Conservation (phyloP, 2,329 filamentous ascomycete species). For the Septoria petroselini region DNA sequence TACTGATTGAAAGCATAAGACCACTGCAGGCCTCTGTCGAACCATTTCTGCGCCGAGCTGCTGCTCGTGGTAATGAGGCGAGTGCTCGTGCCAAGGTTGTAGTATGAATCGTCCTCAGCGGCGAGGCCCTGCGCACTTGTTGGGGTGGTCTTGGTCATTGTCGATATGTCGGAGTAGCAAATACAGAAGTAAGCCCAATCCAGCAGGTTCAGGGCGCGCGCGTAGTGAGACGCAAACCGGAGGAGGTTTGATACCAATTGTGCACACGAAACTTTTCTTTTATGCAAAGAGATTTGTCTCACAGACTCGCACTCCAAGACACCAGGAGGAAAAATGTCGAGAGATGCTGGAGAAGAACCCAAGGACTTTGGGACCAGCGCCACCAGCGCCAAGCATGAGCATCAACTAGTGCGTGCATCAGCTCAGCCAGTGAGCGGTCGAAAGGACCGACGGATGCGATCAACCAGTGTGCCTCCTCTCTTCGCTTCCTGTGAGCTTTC, state of each 20-base stretch:
- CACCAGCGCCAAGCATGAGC: conserved; percentile 10
- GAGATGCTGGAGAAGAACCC: neutral
- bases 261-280: too few relatives aligned
- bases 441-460: conserved; percentile 1
- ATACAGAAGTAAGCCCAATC: too few relatives aligned
- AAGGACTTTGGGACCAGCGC: neutral
- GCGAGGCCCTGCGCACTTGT: neutral
- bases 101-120: conserved; percentile 32
- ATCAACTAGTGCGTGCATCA: conserved; percentile 1
- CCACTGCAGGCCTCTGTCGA: conserved; percentile 70
- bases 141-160: neutral
- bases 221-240: too few relatives aligned
- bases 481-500: too few relatives aligned
- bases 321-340: too few relatives aligned
- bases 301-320: too few relatives aligned
- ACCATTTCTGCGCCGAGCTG: conserved; percentile 61
- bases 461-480: too few relatives aligned
- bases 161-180: too few relatives aligned
- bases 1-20: conserved; percentile 70
- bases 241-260: too few relatives aligned
- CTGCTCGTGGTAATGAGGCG: conserved; percentile 56
- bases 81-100: conserved; percentile 59
- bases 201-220: too few relatives aligned
- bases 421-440: neutral
- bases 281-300: too few relatives aligned